Evolutionary conservation across 1,139 yeast species (phyloP).

Genomic region (Komagataea norvegica): DNA sequence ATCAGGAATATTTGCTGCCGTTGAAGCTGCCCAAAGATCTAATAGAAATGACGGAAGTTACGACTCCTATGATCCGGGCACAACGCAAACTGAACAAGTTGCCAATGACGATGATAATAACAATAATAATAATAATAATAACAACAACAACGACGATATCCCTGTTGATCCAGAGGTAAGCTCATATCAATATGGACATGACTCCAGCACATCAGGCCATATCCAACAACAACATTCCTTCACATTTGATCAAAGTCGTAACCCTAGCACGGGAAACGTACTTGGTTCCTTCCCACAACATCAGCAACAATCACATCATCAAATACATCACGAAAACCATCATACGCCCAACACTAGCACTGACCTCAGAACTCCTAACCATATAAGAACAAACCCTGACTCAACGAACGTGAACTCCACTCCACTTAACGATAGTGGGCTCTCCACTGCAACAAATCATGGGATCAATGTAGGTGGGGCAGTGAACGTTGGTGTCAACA

Average conservation of each 20-base stretch:
- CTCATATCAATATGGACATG: constrained; percentile 2
- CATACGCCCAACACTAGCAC: too few species aligned
- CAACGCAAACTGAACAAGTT: constrained; percentile 5
- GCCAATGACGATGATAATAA: constrained; percentile 1
- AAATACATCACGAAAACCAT: background rate
- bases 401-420: too few species aligned
- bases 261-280: too few species aligned
- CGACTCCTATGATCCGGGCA: constrained; percentile 7
- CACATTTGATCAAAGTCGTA: constrained; percentile 1
- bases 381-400: too few species aligned
- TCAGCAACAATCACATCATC: constrained; percentile 3
- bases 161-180: constrained; percentile 7
- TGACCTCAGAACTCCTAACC: too few species aligned
- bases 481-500: too few species aligned
- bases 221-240: constrained; percentile 3
- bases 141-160: constrained; percentile 2
- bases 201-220: background rate
- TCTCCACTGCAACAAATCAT: too few species aligned
- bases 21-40: constrained; percentile 52
- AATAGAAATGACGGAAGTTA: constrained; percentile 9
- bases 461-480: too few species aligned
- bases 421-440: too few species aligned
- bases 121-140: background rate
- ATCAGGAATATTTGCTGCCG: constrained; percentile 57
- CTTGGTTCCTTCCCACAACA: background rate